Evolutionary conservation across 192 early-diverging fungal genomes (phyloP).

Genomic region (Nowakowskiella sp.): DNA sequence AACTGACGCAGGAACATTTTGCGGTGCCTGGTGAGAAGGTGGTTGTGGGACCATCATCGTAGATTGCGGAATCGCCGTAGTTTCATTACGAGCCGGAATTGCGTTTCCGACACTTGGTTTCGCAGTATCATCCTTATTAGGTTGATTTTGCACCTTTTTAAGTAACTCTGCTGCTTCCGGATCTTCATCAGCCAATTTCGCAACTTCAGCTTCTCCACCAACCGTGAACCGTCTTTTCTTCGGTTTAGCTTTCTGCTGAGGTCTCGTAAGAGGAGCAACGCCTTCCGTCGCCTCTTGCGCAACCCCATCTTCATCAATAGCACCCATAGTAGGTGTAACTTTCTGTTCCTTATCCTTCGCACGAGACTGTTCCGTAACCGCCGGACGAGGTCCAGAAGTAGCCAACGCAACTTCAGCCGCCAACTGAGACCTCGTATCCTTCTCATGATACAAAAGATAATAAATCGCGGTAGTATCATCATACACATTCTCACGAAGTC

Average conservation of each 20-base stretch:
- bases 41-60: no score
- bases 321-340: slow-evolving; percentile 22
- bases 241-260: slow-evolving; percentile 6
- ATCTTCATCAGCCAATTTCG: slow-evolving; percentile 37
- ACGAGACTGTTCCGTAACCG: slow-evolving; percentile 3
- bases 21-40: neutral
- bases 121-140: slow-evolving; percentile 6
- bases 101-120: slow-evolving; percentile 19
- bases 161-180: slow-evolving; percentile 28
- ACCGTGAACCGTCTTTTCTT: slow-evolving; percentile 37
- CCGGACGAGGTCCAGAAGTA: slow-evolving; percentile 2
- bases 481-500: slow-evolving; percentile 46
- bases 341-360: slow-evolving; percentile 9
- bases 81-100: slow-evolving; percentile 10
- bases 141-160: slow-evolving; percentile 20
- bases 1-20: neutral
- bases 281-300: slow-evolving; percentile 9
- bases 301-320: slow-evolving; percentile 35
- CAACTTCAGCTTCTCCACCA: slow-evolving; percentile 38
- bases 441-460: slow-evolving; percentile 57
- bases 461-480: slow-evolving; percentile 52
- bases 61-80: no score
- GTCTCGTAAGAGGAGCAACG: slow-evolving; percentile 1
- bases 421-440: slow-evolving; percentile 23
- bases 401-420: slow-evolving; percentile 14